Evolutionary conservation across 2,329 filamentous ascomycete species (phyloP).

Genomic region (Endothia cerciana): DNA sequence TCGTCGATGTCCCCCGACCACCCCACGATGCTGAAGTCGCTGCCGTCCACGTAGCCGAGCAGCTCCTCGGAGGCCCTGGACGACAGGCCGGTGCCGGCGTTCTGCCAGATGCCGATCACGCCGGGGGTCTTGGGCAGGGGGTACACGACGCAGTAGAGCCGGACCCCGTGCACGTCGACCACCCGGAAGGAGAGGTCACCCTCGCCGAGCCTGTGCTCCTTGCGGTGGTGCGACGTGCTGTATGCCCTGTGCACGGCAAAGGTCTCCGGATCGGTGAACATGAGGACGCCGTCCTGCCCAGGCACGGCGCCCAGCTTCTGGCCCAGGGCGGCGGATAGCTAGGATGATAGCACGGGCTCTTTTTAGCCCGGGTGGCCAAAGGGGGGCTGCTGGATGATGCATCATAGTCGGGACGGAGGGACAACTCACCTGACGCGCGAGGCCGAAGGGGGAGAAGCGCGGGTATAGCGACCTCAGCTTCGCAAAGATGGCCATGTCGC

Average conservation of each 20-base stretch:
- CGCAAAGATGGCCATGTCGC: slow-evolving; percentile 42
- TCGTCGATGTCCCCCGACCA: slow-evolving; percentile 32
- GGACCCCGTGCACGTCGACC: slow-evolving; percentile 46
- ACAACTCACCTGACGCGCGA: slow-evolving; percentile 37
- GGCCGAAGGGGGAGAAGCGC: slow-evolving; percentile 48
- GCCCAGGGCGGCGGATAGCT: slow-evolving; percentile 45
- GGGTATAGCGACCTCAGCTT: slow-evolving; percentile 50
- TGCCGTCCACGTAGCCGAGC: slow-evolving; percentile 40
- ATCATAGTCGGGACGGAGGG: too few relatives aligned
- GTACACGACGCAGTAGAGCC: slow-evolving; percentile 50
- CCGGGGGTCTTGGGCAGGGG: slow-evolving; percentile 41
- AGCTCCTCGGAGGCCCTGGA: slow-evolving; percentile 50
- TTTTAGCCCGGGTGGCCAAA: neutral
- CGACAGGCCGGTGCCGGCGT: slow-evolving; percentile 51
- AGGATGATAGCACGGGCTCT: neutral
- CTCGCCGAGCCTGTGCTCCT: slow-evolving; percentile 39
- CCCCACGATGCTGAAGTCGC: slow-evolving; percentile 39
- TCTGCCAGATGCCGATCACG: slow-evolving; percentile 50
- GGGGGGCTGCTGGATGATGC: neutral
- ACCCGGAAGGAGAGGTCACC: slow-evolving; percentile 44
- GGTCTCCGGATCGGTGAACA: slow-evolving; percentile 37
- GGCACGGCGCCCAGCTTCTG: slow-evolving; percentile 36
- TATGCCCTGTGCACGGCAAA: slow-evolving; percentile 37
- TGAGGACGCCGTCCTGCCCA: slow-evolving; percentile 33
- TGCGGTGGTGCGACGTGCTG: slow-evolving; percentile 41